Evolutionary conservation across 495 filamentous ascomycete species (phyloP).

Genomic region (Hyaloscypha finlandica): DNA sequence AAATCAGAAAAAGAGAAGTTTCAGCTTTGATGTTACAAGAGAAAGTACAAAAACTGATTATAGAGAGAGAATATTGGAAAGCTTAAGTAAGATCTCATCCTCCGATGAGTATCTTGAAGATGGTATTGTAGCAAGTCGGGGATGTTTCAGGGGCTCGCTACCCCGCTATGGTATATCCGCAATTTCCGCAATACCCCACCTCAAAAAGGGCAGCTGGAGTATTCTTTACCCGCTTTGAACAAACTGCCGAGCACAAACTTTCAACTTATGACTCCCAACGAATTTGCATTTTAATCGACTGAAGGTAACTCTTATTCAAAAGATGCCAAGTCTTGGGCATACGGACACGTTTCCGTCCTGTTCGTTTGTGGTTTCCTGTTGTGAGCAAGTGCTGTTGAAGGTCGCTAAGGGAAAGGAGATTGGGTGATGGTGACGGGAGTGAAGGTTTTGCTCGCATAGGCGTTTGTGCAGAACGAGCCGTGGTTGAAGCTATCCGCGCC

Average conservation of each 20-base stretch:
- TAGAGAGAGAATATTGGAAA: too few relatives aligned
- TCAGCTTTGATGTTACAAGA: too few relatives aligned
- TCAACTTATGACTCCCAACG: background rate
- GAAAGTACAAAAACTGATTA: too few relatives aligned
- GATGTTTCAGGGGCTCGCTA: background rate
- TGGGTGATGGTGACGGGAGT: conserved; percentile 6
- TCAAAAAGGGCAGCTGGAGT: background rate
- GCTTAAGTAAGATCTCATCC: too few relatives aligned
- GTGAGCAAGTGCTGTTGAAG: conserved; percentile 1
- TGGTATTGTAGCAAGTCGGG: background rate
- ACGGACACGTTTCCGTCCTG: background rate
- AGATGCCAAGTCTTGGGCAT: background rate
- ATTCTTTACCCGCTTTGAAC: background rate
- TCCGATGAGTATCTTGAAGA: too few relatives aligned
- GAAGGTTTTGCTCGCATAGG: conserved; percentile 9
- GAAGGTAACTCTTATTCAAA: background rate
- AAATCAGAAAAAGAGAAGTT: too few relatives aligned
- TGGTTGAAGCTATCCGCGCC: conserved; percentile 6
- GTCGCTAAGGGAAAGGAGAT: conserved; percentile 4
- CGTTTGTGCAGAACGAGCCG: conserved; percentile 13
- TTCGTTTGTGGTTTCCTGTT: background rate
- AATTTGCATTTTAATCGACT: background rate
- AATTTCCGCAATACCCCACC: background rate
- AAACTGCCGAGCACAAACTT: background rate
- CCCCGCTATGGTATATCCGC: background rate